Evolutionary conservation across 495 filamentous ascomycete genomes (phyloP).

Genomic region (Hyphodiscus hymeniophilus): DNA sequence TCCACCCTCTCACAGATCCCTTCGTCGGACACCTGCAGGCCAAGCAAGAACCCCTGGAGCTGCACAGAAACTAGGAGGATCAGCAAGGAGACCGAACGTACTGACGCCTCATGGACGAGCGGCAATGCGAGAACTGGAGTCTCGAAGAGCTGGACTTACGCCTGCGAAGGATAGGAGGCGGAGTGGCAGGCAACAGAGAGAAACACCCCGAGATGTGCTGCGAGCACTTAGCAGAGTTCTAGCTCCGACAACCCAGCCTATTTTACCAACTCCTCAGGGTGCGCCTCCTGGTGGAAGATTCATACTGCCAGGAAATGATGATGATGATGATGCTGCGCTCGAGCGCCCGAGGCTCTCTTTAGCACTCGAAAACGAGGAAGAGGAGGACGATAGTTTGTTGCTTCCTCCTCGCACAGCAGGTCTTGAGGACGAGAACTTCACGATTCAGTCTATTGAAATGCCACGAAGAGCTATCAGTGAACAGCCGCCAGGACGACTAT

Average conservation of each 20-base stretch:
- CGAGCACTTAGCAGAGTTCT: conserved; percentile 59
- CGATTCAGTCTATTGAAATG: conserved; percentile 61
- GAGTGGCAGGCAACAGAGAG: conserved; percentile 59
- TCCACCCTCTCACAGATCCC: conserved; percentile 14
- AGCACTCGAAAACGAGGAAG: conserved; percentile 55
- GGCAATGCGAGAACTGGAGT: conserved; percentile 58
- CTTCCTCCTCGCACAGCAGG: conserved; percentile 55
- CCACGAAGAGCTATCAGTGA: conserved; percentile 53
- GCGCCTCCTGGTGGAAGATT: not conserved
- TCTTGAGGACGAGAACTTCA: conserved; percentile 62
- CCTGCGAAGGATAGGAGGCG: conserved; percentile 58
- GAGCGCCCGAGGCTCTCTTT: conserved; percentile 60
- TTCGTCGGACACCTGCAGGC: conserved; percentile 16
- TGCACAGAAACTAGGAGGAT: conserved; percentile 19
- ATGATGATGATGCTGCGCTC: conserved; percentile 59
- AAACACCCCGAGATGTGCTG: conserved; percentile 67
- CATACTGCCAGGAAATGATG: conserved; percentile 27
- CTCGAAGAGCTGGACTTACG: conserved; percentile 65
- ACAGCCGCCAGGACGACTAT: conserved; percentile 36
- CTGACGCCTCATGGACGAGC: conserved; percentile 63
- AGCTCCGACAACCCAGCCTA: conserved; percentile 47
- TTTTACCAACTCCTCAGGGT: conserved; percentile 42
- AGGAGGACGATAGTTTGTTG: conserved; percentile 43
- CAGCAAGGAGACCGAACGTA: conserved; percentile 34
- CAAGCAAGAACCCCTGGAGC: conserved; percentile 19